Evolutionary conservation across 2,329 filamentous ascomycete genomes (phyloP), one percentile per base, ranked within the genome.

Genomic region (Trichophyton benhamiae): DNA sequence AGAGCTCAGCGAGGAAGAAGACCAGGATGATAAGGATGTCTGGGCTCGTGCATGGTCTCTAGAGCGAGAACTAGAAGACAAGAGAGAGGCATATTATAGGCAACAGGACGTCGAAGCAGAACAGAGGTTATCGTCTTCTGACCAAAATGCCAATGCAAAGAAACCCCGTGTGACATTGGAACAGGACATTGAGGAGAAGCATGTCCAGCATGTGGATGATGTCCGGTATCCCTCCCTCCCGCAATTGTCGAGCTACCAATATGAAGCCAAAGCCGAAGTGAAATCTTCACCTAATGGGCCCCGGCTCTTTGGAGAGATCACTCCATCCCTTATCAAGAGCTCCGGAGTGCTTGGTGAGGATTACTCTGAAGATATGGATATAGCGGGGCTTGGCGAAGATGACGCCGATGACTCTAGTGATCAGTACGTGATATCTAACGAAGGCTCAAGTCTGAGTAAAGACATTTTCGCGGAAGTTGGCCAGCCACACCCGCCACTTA

Each of bases 231-330:
- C 76, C 33, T 74, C 71, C n/a, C 70, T 79, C 22, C 76, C 76
- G 1, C 67, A 70, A 27, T 67, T 75, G 15, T 71, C 72, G 49
- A 75, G 72, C 59, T 72, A 74, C 41, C 64, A 70, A 49, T 67
- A 71, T 17, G 61, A 65, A 11, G 69, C 62, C 11, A 63, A 59
- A 33, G 33, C 61, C 57, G 42, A 63, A 17, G n/a, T 59, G 22
- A 61, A 63, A 60, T 33, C 61, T 30, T 57, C 64, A 67, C 66
- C 38, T 67, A 71, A 55, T 17, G 57, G 48, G 11, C 59, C 57
- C 30, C 80, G 80, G 58, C 73, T 86, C 4, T 86, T 86, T 67
- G 83, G 83, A 11, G 83, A 86, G 68, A 82, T 86, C 64, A 79
- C 79, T 9, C 72, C 77, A 30, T 83, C 82, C 20, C 79, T 79